Evolutionary conservation across 164 flowering plant genomes (phyloP), one percentile per base, ranked within the genome.

Genomic region (Vitis rotundifolia): DNA sequence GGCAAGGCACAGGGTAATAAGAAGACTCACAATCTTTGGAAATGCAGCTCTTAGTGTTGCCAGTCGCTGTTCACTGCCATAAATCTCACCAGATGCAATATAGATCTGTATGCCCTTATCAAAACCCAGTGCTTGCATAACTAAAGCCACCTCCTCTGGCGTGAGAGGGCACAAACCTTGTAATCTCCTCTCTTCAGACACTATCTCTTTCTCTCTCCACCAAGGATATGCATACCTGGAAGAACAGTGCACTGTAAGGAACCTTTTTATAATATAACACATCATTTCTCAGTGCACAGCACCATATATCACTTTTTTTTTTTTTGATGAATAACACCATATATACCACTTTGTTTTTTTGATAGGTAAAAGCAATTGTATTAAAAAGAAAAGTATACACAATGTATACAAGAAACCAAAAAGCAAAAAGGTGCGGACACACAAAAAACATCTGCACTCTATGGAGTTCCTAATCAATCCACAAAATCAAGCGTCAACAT

Each of bases 141-240:
- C 74, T 67, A 93, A 73, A 29, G 94, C 79, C 14, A 89, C 76
- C 79, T 93, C 99, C 77, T 93, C 98, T 9, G 99, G 99, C 28
- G 98, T 92, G 70, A 96, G 89, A 84, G 99, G 99, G 71, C 99
- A 96, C 48, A 89, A 71, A 59, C 99, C 99, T 70, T 83, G 92
- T 49, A 80, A 77, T 80, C 98, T 86, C 83, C 73, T 89, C 83
- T 84, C 88, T 70, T 87, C 93, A 68, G 99, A 91, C 7, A 83
- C 78, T 58, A 96, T 91, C 80, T 96, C 97, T 75, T 96, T 93
- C 74, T 92, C 98, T 70, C 95, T 94, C 99, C 99, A 96, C 99
- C 98, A 96, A 55, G 94, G 97, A 63, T 82, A 93, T 70, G 97
- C 93, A 80, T 93, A 93, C 80, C 99, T 96, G 81, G 68, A 75